Conservation (phyloP, 2,329 filamentous ascomycete genomes). For the Sporothrix globosa region DNA sequence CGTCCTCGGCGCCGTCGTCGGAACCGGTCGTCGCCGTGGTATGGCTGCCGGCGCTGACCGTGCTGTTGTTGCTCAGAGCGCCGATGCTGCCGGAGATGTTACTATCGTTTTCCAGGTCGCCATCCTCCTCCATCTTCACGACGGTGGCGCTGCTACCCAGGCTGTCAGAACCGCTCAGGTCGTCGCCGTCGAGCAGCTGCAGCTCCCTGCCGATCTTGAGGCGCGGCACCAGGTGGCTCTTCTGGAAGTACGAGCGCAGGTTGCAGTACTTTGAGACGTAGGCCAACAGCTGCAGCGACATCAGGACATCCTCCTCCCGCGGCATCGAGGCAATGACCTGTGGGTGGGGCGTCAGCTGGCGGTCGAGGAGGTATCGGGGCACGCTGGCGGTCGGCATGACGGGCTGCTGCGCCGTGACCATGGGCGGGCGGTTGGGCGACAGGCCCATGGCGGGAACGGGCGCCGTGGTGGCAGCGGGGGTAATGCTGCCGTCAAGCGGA, state of each 20-base stretch:
- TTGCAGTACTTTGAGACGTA: conserved; percentile 99
- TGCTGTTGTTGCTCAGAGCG: background rate
- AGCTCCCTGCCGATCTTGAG: conserved; percentile 89
- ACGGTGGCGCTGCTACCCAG: background rate
- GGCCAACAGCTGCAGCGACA: conserved; percentile 94
- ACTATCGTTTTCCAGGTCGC: background rate
- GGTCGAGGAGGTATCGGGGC: conserved; percentile 78
- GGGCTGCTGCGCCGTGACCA: conserved; percentile 75
- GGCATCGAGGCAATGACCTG: conserved; percentile 89
- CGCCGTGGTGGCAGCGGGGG: conserved; percentile 48
- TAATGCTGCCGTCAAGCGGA: conserved; percentile 79
- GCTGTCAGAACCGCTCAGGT: conserved; percentile 40
- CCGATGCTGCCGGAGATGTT: conserved; percentile 3
- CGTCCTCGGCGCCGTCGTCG: conserved; percentile 60
- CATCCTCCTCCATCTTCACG: conserved; percentile 25
- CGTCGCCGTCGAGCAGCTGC: conserved; percentile 74
- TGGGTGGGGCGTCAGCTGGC: conserved; percentile 67
- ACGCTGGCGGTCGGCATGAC: conserved; percentile 71
- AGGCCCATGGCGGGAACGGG: conserved; percentile 69
- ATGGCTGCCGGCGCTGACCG: no score
- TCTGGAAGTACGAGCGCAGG: conserved; percentile 90
- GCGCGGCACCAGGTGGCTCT: conserved; percentile 88
- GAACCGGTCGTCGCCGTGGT: background rate
- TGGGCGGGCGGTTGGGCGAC: conserved; percentile 71
- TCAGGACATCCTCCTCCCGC: conserved; percentile 93